Evolutionary conservation across 1,284 basidiomycete genomes (phyloP), one percentile per base, ranked within the genome.

Genomic region (Tylopilus sp.): DNA sequence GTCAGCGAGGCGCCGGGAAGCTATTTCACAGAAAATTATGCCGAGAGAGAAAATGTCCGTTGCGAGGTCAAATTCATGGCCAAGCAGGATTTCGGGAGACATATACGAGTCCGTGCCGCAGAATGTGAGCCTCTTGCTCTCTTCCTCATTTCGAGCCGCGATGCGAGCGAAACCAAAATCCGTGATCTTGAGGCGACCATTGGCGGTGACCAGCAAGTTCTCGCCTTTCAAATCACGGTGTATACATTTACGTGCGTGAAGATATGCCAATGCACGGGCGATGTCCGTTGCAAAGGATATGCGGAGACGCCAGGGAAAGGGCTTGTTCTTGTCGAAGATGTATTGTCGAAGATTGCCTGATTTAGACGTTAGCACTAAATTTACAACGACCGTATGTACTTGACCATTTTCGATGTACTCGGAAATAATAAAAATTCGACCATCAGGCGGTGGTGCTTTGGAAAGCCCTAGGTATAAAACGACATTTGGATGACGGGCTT

Each of bases 151-250:
- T 29, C 91, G 80, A 0, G 91, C 91, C 0, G 92, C 92, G 60
- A 98, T 96, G 35, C 93, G 80, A 2, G 93, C 91, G 62, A 94
- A 95, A 8, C 94, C 94, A 70, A 98, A 98, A 66, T 98, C 95
- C 33, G 93, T 95, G 59, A 97, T 85, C 74, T 98, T 99, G 66
- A 98, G 78, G 41, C 95, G 83, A 26, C 93, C 89, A 63, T 98
- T 97, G 34, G 85, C 75, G 0, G 94, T 97, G 34, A 97, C 85
- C 31, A 97, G 81, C n/a, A 97, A 77, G 63, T 99, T 99, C 71
- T 97, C 94, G 36, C 94, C 93, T 69, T 99, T 99, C 57, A 98
- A 78, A 69, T 99, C 95, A 34, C 84, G 82, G 61, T 87, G 85
- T 51, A 88, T 87, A 67, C 86, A 87, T 65, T 91, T 90, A 35